Evolutionary conservation across 2,329 filamentous ascomycete species (phyloP), one percentile per base, ranked within the genome.

Genomic region (Ophiostoma angusticollis): DNA sequence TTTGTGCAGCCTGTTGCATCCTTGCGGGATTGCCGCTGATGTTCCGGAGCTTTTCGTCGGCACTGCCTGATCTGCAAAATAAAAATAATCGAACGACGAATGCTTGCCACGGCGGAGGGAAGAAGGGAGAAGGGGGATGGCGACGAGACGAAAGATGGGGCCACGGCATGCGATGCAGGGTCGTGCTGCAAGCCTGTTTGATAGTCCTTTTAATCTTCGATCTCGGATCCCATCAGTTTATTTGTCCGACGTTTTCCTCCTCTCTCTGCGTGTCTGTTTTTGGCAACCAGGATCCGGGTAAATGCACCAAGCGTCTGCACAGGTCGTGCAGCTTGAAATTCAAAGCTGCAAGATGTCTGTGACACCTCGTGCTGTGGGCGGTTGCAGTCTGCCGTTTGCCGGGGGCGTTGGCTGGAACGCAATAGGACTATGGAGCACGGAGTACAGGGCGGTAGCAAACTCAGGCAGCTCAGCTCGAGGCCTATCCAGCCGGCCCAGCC

Each of bases 81-180:
- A 17, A 36, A 21, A 9, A 29, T 13, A 25, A 25, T 24, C 9
- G 12, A 16, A 30, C 17, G 9, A 14, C 25, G 13, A n/a, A 22
- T 14, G 17, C 30, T 25, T 38, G n/a, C n/a, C n/a, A n/a, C n/a
- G n/a, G n/a, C n/a, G n/a, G n/a, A n/a, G n/a, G n/a, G n/a, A 31
- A 25, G 25, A 19, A 14, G 29, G 19, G 28, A 21, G 22, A 29
- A 25, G 23, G 27, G 14, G 14, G 14, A 2, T n/a, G 6, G 14
- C n/a, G 36, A 38, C 29, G 23, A 39, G 31, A 34, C 37, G 30
- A 39, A 34, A 33, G 23, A 39, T 12, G 29, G 34, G n/a, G n/a
- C 33, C 30, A 29, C 14, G 21, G 14, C 19, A n/a, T 16, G 14
- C 14, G 24, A 32, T 31, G 29, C 36, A 31, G n/a, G 9, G 23